Evolutionary conservation across 495 filamentous ascomycete genomes (phyloP).

Genomic region (Aspergillus incahuasiensis): DNA sequence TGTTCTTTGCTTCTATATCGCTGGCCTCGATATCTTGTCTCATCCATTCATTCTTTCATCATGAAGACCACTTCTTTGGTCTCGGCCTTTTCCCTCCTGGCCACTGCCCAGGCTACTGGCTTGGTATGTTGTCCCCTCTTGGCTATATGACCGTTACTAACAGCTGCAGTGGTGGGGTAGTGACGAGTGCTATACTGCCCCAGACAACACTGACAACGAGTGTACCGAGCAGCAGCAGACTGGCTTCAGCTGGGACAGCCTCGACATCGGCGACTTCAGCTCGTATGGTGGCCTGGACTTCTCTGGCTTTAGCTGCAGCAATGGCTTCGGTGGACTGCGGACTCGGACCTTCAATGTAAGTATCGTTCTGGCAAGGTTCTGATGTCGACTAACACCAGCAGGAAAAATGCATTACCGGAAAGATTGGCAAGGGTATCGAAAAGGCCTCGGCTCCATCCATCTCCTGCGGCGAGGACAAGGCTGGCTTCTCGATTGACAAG

Average conservation of each 20-base stretch:
- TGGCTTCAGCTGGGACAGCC: constrained; percentile 69
- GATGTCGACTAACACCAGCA: constrained; percentile 9
- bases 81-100: constrained; percentile 28
- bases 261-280: constrained; percentile 57
- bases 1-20: not conserved
- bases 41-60: constrained; percentile 10
- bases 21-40: constrained; percentile 9
- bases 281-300: constrained; percentile 70
- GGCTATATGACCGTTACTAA: not conserved
- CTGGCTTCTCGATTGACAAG: constrained; percentile 68
- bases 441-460: constrained; percentile 48
- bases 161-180: constrained; percentile 48
- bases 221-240: constrained; percentile 60
- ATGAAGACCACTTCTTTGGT: constrained; percentile 26
- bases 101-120: constrained; percentile 31
- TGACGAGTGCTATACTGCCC: constrained; percentile 59
- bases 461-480: constrained; percentile 45
- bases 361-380: not conserved
- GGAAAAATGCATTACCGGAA: constrained; percentile 64
- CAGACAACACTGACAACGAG: constrained; percentile 69
- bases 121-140: constrained; percentile 21
- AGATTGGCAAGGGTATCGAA: constrained; percentile 32
- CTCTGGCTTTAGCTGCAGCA: constrained; percentile 61
- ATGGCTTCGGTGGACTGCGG: constrained; percentile 40
- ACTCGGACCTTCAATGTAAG: constrained; percentile 4